phyloP scores from a whole-genome alignment of 257 asterid species.

The Petunia axillaris region DNA sequence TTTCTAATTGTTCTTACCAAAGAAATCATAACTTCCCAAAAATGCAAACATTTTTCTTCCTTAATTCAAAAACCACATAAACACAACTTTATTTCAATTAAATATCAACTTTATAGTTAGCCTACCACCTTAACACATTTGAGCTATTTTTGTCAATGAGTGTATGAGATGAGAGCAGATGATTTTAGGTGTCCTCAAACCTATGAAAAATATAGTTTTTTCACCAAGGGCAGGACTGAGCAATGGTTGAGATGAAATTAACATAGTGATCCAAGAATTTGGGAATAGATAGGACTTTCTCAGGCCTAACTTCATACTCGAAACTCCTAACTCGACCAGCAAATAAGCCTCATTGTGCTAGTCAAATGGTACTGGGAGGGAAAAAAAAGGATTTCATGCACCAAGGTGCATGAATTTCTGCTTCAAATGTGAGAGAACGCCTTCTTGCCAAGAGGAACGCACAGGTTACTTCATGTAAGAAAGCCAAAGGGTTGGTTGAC shows the following conservation, averaged over 20 bases:
- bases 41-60: background rate
- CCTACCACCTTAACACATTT: background rate
- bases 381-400: background rate
- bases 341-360: background rate
- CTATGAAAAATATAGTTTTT: background rate
- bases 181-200: background rate
- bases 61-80: background rate
- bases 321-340: background rate
- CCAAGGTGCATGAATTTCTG: background rate
- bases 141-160: background rate
- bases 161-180: background rate
- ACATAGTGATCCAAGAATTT: background rate
- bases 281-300: background rate
- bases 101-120: background rate
- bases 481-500: conserved; percentile 12
- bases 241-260: background rate
- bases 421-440: background rate
- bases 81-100: background rate
- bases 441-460: background rate
- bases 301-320: background rate
- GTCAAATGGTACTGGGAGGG: background rate
- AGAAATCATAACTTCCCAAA: background rate
- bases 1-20: background rate
- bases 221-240: background rate
- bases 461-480: background rate